These are phyloP conservation scores for Jacaranda mimosifolia DNA, from an alignment of 257 asterid genomes.

Conservation along the genomic window DNA sequence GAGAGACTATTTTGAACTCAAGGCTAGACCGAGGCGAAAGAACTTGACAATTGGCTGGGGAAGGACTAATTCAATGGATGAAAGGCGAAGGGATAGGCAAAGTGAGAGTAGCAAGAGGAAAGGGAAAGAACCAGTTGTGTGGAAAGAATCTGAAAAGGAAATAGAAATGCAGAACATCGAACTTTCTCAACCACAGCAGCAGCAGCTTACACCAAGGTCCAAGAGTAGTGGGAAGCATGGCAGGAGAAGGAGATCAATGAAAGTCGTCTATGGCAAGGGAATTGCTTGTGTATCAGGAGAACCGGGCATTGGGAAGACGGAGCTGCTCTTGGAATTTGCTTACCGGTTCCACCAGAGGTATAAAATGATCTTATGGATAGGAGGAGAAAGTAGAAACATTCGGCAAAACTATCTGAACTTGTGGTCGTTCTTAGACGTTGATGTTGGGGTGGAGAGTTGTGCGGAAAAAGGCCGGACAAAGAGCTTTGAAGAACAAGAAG, in stretches of 20 bases:
- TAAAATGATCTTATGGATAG: conserved; percentile 87
- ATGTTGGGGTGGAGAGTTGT: conserved; percentile 74
- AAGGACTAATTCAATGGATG: conserved; percentile 58
- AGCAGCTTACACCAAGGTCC: neutral
- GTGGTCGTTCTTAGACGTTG: conserved; percentile 78
- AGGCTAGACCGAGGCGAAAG: conserved; percentile 62
- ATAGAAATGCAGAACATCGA: conserved; percentile 74
- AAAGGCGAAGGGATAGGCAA: conserved; percentile 40
- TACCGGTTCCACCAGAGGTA: conserved; percentile 78
- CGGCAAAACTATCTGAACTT: conserved; percentile 80
- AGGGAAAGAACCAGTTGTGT: conserved; percentile 78
- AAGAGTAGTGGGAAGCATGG: conserved; percentile 51
- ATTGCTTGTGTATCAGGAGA: conserved; percentile 88
- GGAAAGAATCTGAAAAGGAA: conserved; percentile 90
- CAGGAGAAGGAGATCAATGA: conserved; percentile 64
- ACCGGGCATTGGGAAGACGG: conserved; percentile 86
- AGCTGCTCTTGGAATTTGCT: conserved; percentile 81
- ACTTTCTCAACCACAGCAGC: conserved; percentile 40
- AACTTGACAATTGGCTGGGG: conserved; percentile 65
- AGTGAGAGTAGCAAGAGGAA: conserved; percentile 52
- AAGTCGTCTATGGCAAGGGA: conserved; percentile 80
- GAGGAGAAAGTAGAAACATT: conserved; percentile 81
- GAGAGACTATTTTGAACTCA: conserved; percentile 70
- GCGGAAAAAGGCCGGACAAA: conserved; percentile 60
- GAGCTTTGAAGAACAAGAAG: conserved; percentile 92